A percentile compares a stretch with the other conserved stretches of the same genome.
phyloP scores from a whole-genome alignment of 805 yeast genomes.

The Barnettozyma botsteinii region DNA sequence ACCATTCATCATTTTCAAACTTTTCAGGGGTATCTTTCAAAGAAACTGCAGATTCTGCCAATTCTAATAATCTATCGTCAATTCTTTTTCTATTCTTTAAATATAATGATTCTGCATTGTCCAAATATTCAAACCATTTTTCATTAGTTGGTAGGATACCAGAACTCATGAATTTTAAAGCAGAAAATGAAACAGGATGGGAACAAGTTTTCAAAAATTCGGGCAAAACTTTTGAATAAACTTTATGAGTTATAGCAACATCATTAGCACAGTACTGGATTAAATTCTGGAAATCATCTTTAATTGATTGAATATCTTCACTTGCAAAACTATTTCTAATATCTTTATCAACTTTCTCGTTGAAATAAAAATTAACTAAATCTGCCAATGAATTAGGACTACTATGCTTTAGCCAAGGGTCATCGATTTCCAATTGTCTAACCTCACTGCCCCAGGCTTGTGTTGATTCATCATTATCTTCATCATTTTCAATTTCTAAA shows the following conservation, averaged over 20 bases:
- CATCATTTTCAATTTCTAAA: conserved; percentile 9
- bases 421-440: conserved; percentile 36
- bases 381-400: conserved; percentile 74
- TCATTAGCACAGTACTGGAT: conserved; percentile 83
- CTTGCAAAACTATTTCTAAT: conserved; percentile 60
- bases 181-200: conserved; percentile 93
- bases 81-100: conserved; percentile 52
- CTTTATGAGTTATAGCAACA: conserved; percentile 67
- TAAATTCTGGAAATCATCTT: conserved; percentile 51
- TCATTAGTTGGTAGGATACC: conserved; percentile 74
- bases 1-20: conserved; percentile 76
- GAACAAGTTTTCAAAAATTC: conserved; percentile 64
- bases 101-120: conserved; percentile 60
- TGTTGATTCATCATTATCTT: background rate
- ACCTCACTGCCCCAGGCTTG: background rate
- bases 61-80: conserved; percentile 46
- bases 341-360: conserved; percentile 57
- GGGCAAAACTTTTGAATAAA: conserved; percentile 66
- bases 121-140: conserved; percentile 69
- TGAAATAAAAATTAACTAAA: conserved; percentile 76
- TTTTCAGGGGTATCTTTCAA: conserved; percentile 37
- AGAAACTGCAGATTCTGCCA: conserved; percentile 56
- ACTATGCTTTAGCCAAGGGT: conserved; percentile 83
- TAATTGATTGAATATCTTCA: conserved; percentile 46
- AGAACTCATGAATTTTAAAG: conserved; percentile 66